A percentile compares a stretch with the other conserved stretches of the same genome.
Evolutionary conservation across 768 basidiomycete species (phyloP).

Genomic region (Termitomyces sp.): DNA sequence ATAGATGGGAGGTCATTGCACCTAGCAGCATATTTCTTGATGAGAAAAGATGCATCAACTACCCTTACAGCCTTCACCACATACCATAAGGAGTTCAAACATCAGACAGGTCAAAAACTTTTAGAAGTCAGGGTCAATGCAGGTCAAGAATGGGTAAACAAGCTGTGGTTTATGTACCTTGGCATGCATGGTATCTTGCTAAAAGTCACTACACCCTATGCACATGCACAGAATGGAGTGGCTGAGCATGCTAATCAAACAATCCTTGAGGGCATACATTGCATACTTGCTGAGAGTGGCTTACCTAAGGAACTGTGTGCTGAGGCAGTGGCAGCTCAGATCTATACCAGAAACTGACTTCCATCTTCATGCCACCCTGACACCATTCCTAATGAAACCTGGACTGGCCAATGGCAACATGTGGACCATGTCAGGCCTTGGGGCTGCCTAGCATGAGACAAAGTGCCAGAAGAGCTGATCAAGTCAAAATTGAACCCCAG

Average conservation of each 20-base stretch:
- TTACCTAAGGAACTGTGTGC: conserved; percentile 4
- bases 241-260: conserved; percentile 12
- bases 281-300: neutral
- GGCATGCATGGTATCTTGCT: neutral
- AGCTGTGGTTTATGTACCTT: conserved; percentile 16
- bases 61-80: conserved; percentile 6
- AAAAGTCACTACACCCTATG: conserved; percentile 11
- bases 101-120: neutral
- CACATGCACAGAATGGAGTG: conserved; percentile 23
- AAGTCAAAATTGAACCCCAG: conserved; percentile 8
- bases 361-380: conserved; percentile 16
- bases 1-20: conserved; percentile 16
- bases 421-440: conserved; percentile 19
- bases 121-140: neutral
- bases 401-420: conserved; percentile 13
- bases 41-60: neutral
- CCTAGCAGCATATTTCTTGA: conserved; percentile 15
- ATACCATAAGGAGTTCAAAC: neutral
- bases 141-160: conserved; percentile 6
- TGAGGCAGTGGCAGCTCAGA: conserved; percentile 1
- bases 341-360: conserved; percentile 21
- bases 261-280: too few relatives aligned
- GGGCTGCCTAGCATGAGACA: conserved; percentile 5
- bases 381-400: conserved; percentile 10
- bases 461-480: conserved; percentile 17